Evolutionary conservation across 108 stramenopile species (phyloP).

Genomic region (Mayamaea pseudoterrestris): DNA sequence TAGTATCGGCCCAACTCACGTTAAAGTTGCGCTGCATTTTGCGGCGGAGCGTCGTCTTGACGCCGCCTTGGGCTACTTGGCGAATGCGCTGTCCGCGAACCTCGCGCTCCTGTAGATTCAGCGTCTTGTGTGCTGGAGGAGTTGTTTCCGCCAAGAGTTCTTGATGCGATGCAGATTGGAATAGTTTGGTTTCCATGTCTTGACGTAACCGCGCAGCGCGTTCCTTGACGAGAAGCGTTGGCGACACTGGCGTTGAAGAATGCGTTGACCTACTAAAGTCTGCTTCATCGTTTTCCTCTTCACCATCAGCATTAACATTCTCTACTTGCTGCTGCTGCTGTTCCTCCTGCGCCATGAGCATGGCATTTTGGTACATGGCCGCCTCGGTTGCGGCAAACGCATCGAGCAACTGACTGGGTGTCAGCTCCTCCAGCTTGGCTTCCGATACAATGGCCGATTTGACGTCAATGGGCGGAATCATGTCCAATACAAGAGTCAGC

Average conservation of each 20-base stretch:
- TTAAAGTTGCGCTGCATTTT: constrained; percentile 38
- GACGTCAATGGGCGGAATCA: constrained; percentile 62
- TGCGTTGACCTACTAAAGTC: not conserved
- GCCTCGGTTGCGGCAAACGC: constrained; percentile 63
- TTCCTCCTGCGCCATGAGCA: constrained; percentile 8
- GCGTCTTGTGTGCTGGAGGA: not conserved
- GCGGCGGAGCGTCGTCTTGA: constrained; percentile 33
- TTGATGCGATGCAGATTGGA: not conserved
- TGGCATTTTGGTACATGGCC: constrained; percentile 22
- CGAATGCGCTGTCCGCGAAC: constrained; percentile 6
- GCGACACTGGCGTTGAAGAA: too few relatives aligned
- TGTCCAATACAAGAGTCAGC: constrained; percentile 39
- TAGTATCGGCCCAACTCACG: constrained; percentile 64
- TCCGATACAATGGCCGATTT: constrained; percentile 50
- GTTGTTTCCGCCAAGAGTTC: constrained; percentile 1
- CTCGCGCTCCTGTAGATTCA: not conserved
- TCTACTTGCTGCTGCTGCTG: too few relatives aligned
- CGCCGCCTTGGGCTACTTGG: constrained; percentile 25
- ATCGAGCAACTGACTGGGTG: constrained; percentile 49
- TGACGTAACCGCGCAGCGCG: constrained; percentile 2
- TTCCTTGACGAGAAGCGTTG: not conserved
- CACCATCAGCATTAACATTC: not conserved
- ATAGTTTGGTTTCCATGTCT: not conserved
- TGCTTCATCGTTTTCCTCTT: constrained; percentile 14
- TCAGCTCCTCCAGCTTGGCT: constrained; percentile 18